Evolutionary conservation across 441 rosid species (phyloP).

Genomic region (Erodium moschatum): DNA sequence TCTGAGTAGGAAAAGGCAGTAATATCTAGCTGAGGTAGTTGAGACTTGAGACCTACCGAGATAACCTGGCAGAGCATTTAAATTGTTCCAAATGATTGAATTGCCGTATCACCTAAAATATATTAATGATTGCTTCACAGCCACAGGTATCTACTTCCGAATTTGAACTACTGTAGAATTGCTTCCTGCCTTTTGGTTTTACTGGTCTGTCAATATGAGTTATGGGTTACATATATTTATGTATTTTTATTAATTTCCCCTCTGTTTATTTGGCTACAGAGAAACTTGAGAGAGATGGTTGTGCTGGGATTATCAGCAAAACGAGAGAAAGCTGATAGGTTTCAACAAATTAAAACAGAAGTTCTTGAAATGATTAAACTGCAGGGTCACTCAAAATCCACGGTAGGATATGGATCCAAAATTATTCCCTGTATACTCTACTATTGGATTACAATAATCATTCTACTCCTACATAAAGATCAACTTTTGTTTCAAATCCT

Average conservation of each 20-base stretch:
- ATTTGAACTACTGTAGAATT: too few relatives aligned
- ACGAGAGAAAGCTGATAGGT: conserved; percentile 36
- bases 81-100: too few relatives aligned
- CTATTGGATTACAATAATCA: background rate
- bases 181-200: too few relatives aligned
- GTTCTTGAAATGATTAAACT: conserved; percentile 31
- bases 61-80: too few relatives aligned
- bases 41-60: too few relatives aligned
- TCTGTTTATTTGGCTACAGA: conserved; percentile 26
- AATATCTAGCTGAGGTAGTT: too few relatives aligned
- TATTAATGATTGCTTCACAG: too few relatives aligned
- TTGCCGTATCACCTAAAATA: too few relatives aligned
- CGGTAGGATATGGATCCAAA: conserved; percentile 11
- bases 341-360: conserved; percentile 32
- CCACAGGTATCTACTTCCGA: too few relatives aligned
- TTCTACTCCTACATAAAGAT: background rate
- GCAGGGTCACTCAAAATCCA: conserved; percentile 24
- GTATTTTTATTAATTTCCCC: background rate
- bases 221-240: too few relatives aligned
- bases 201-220: too few relatives aligned
- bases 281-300: conserved; percentile 38
- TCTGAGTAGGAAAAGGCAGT: background rate
- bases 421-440: conserved; percentile 3
- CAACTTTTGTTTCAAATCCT: background rate
- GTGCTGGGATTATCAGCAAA: conserved; percentile 30